Conservation (phyloP, 2,329 filamentous ascomycete species). For the Fusarium nelsonii region DNA sequence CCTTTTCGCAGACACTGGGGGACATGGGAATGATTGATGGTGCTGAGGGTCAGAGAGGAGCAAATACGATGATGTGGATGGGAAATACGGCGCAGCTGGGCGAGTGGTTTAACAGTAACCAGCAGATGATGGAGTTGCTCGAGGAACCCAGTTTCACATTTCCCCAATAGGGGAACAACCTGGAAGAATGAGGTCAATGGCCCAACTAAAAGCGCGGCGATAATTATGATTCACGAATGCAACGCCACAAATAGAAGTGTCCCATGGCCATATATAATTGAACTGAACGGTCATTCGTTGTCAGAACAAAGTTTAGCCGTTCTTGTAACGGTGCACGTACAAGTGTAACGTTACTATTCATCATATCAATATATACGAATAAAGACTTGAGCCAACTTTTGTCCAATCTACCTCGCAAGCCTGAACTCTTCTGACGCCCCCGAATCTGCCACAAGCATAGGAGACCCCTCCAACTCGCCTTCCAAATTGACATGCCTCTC, state of each 20-base stretch:
- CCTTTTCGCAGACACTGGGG: constrained; percentile 32
- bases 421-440: constrained; percentile 45
- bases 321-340: neutral
- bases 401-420: constrained; percentile 25
- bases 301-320: neutral
- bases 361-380: neutral
- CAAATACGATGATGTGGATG: constrained; percentile 53
- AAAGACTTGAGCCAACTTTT: neutral
- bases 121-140: constrained; percentile 54
- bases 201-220: neutral
- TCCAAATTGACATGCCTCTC: constrained; percentile 51
- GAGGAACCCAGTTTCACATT: constrained; percentile 49
- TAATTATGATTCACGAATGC: neutral
- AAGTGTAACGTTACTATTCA: neutral
- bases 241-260: neutral
- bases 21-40: constrained; percentile 24
- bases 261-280: too few species aligned
- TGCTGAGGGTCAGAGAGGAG: constrained; percentile 33
- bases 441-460: constrained; percentile 55
- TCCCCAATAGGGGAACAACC: constrained; percentile 20
- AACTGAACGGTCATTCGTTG: neutral
- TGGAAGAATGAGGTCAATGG: neutral
- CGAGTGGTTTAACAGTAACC: constrained; percentile 56
- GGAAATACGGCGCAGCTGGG: constrained; percentile 54
- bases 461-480: constrained; percentile 54